phyloP scores from a whole-genome alignment of 139 green algal species.

The Volvox africanus region DNA sequence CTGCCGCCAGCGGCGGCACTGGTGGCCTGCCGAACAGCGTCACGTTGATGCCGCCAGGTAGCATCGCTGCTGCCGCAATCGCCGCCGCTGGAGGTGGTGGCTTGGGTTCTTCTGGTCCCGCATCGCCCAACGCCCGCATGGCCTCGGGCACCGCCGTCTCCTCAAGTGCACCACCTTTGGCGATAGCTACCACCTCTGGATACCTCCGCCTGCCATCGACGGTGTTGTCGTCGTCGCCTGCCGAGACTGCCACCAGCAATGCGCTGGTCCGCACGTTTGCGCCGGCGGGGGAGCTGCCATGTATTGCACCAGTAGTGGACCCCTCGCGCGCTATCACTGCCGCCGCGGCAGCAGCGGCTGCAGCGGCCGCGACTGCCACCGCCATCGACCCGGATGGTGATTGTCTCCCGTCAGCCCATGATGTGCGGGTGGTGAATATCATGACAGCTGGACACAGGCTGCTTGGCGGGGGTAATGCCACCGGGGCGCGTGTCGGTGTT shows the following conservation, averaged over 20 bases:
- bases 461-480: not conserved
- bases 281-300: conserved; percentile 11
- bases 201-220: conserved; percentile 13
- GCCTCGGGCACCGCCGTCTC: not conserved
- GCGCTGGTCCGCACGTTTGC: not conserved
- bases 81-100: not conserved
- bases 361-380: not conserved
- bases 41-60: not conserved
- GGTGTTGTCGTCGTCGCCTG: not conserved
- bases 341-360: not conserved
- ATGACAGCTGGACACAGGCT: not conserved
- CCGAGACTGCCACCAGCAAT: not conserved
- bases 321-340: not conserved
- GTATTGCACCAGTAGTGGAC: not conserved
- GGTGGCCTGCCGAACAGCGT: not conserved
- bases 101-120: not conserved
- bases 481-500: not conserved
- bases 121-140: not conserved
- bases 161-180: not conserved
- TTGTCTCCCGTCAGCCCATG: not conserved
- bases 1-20: not conserved
- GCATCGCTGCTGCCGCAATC: not conserved
- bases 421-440: not conserved
- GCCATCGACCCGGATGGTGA: not conserved
- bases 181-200: not conserved